These are phyloP conservation scores for Komagataella pastoris DNA, from an alignment of 805 yeast genomes.

Conservation along the genomic window DNA sequence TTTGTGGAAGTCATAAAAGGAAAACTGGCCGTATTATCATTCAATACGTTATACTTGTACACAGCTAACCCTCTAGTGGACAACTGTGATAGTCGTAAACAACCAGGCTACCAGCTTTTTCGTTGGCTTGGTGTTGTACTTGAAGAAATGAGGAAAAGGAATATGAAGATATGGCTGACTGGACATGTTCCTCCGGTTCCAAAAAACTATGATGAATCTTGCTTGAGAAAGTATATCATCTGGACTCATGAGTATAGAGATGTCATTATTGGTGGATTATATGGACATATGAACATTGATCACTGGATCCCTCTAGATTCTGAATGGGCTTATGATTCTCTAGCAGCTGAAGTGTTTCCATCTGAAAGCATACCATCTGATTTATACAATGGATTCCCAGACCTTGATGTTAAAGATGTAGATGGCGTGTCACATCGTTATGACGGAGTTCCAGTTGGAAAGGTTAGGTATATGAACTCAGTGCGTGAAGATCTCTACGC, in stretches of 20 bases:
- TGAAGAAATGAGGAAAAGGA: conserved; percentile 57
- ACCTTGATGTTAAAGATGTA: conserved; percentile 8
- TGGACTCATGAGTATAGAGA: conserved; percentile 82
- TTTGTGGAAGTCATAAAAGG: conserved; percentile 71
- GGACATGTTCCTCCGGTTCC: conserved; percentile 86
- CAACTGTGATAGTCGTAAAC: conserved; percentile 54
- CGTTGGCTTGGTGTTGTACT: conserved; percentile 69
- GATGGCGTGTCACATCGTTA: conserved; percentile 13
- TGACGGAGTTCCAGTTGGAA: conserved; percentile 59
- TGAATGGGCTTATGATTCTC: conserved; percentile 42
- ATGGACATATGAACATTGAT: conserved; percentile 85
- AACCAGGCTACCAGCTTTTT: conserved; percentile 71
- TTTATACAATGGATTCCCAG: conserved; percentile 2
- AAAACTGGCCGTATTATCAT: conserved; percentile 63
- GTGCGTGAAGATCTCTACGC: conserved; percentile 43
- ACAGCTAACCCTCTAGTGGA: conserved; percentile 75
- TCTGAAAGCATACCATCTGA: background rate
- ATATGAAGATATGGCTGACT: conserved; percentile 75
- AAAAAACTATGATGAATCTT: conserved; percentile 61
- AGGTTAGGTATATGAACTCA: conserved; percentile 46
- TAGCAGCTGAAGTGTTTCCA: background rate
- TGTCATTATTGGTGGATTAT: conserved; percentile 69
- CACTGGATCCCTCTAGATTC: conserved; percentile 74
- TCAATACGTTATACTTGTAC: conserved; percentile 66
- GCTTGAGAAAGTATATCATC: conserved; percentile 62